These are phyloP conservation scores for Pseudopithomyces chartarum DNA, from an alignment of 2,329 filamentous ascomycete species.

Conservation along the genomic window DNA sequence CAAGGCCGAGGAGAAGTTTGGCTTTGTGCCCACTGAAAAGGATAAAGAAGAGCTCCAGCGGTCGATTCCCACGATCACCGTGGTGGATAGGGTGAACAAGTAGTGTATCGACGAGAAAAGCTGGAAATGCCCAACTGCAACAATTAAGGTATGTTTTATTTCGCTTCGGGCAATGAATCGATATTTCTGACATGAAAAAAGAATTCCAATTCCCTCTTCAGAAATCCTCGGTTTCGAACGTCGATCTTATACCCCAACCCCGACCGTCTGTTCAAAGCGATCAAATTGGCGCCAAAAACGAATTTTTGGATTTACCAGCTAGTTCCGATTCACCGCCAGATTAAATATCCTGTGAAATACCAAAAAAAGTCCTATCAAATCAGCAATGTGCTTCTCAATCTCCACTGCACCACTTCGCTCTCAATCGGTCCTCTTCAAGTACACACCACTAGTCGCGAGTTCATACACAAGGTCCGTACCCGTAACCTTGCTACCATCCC, in stretches of 20 bases:
- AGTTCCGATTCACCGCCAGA: no score
- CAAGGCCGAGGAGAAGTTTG: slow-evolving; percentile 72
- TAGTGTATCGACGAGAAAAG: background rate
- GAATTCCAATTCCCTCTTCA: no score
- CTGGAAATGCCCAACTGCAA: background rate
- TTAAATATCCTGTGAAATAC: background rate
- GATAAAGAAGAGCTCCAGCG: slow-evolving; percentile 71
- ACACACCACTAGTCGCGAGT: background rate
- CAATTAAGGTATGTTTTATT: no score
- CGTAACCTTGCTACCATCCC: background rate
- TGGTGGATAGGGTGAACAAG: slow-evolving; percentile 27
- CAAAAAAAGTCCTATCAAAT: background rate
- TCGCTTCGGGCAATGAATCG: no score
- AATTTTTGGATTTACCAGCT: no score
- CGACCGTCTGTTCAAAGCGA: no score
- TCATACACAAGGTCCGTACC: background rate
- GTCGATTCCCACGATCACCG: slow-evolving; percentile 64
- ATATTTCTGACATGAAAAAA: no score
- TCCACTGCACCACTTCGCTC: background rate
- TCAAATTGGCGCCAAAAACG: no score
- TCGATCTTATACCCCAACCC: no score
- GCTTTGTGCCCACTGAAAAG: slow-evolving; percentile 72
- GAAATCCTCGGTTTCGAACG: no score
- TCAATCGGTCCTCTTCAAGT: background rate
- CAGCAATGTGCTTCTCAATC: background rate